Evolutionary conservation across 805 yeast genomes (phyloP).

Genomic region (Danielia reshetovae): DNA sequence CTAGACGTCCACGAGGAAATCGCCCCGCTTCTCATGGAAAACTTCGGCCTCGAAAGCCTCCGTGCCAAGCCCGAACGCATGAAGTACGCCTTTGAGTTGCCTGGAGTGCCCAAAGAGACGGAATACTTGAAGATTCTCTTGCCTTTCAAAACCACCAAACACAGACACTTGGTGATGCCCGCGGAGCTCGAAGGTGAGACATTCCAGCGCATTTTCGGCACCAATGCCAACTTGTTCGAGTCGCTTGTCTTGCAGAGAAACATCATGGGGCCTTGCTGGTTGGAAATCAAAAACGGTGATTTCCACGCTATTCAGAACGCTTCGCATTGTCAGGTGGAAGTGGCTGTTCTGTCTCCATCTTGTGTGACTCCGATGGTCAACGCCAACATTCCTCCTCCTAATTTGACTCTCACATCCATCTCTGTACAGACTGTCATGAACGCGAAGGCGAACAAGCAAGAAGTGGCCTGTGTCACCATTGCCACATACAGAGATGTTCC

Average conservation of each 20-base stretch:
- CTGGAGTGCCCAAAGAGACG: constrained; percentile 71
- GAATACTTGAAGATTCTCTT: constrained; percentile 75
- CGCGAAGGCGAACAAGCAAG: constrained; percentile 71
- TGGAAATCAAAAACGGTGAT: constrained; percentile 64
- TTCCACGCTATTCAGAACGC: constrained; percentile 56
- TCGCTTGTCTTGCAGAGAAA: constrained; percentile 76
- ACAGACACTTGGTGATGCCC: constrained; percentile 48
- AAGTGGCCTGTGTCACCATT: constrained; percentile 76
- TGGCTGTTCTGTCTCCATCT: constrained; percentile 49
- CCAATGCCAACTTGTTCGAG: constrained; percentile 72
- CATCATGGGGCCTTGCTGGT: constrained; percentile 98
- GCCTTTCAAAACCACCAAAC: constrained; percentile 67
- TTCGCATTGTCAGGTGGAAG: constrained; percentile 80
- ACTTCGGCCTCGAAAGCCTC: constrained; percentile 57
- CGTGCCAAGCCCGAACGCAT: constrained; percentile 67
- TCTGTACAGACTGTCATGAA: constrained; percentile 81
- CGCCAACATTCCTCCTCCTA: constrained; percentile 52
- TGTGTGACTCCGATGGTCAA: constrained; percentile 46
- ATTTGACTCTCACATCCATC: constrained; percentile 65
- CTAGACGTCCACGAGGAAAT: constrained; percentile 78
- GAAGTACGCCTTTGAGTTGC: constrained; percentile 86
- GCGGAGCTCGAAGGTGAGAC: constrained; percentile 69
- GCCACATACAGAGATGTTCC: constrained; percentile 67
- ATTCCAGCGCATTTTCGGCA: constrained; percentile 76
- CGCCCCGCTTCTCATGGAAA: constrained; percentile 56